These are phyloP conservation scores for Fusarium fracticaudum DNA, from an alignment of 2,329 filamentous ascomycete species.

Conservation along the genomic window DNA sequence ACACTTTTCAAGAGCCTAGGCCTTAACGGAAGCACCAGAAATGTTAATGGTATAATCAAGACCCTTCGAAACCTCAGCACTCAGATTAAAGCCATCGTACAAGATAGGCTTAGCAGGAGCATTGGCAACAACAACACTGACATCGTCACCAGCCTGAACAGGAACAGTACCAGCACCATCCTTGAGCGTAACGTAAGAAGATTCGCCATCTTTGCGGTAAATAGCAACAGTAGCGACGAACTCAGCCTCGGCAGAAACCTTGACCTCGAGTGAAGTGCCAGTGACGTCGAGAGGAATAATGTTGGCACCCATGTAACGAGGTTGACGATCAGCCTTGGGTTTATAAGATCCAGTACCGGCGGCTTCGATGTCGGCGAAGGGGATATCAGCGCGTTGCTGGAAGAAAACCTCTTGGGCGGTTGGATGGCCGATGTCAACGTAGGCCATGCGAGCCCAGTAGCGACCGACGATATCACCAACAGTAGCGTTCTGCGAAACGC, in stretches of 20 bases:
- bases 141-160: constrained; percentile 54
- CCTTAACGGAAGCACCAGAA: constrained; percentile 43
- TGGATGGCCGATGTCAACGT: constrained; percentile 59
- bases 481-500: constrained; percentile 47
- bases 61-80: constrained; percentile 49
- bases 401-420: constrained; percentile 52
- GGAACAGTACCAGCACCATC: constrained; percentile 48
- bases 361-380: constrained; percentile 55
- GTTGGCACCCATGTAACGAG: constrained; percentile 61
- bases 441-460: constrained; percentile 65
- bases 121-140: constrained; percentile 58
- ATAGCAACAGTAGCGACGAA: constrained; percentile 56
- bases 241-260: constrained; percentile 48
- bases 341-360: constrained; percentile 50
- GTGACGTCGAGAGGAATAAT: constrained; percentile 56
- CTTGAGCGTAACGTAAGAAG: constrained; percentile 50
- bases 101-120: constrained; percentile 54
- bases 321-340: constrained; percentile 54
- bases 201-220: constrained; percentile 37
- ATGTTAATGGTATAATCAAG: constrained; percentile 52
- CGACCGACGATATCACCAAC: constrained; percentile 55
- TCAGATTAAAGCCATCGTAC: constrained; percentile 56
- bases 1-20: neutral
- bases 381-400: constrained; percentile 47
- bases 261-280: constrained; percentile 44